Conservation (phyloP, 1,139 yeast species). For the Yamadazyma friedrichii region DNA sequence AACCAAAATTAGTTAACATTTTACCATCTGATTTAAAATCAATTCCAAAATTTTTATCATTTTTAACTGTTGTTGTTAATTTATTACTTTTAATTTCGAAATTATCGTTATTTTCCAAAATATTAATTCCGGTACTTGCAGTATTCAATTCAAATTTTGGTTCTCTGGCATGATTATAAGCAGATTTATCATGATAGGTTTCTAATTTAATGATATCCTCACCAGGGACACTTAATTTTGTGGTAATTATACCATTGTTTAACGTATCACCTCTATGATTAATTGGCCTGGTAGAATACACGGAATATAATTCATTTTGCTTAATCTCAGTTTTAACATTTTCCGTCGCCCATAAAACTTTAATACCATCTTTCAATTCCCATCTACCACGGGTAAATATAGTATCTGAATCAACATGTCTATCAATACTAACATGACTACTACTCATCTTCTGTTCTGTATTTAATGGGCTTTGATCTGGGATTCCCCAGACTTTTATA, state of each 20-base stretch:
- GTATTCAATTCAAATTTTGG: constrained; percentile 20
- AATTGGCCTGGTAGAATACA: constrained; percentile 23
- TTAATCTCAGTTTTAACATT: constrained; percentile 20
- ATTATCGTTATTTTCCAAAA: not conserved
- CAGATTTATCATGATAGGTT: constrained; percentile 27
- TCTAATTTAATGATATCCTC: constrained; percentile 27
- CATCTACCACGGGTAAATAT: constrained; percentile 28
- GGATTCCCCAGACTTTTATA: too few species aligned
- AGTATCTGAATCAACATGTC: constrained; percentile 25
- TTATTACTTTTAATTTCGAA: not conserved
- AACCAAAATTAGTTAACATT: constrained; percentile 27
- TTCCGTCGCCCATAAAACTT: constrained; percentile 32
- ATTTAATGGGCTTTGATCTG: not conserved
- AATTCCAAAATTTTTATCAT: constrained; percentile 18
- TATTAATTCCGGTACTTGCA: constrained; percentile 11
- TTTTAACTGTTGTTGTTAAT: constrained; percentile 1
- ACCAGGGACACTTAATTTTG: constrained; percentile 22
- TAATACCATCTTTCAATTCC: constrained; percentile 27
- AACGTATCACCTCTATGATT: constrained; percentile 28
- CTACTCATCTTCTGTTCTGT: constrained; percentile 9
- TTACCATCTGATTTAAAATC: constrained; percentile 18
- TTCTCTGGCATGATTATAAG: constrained; percentile 18
- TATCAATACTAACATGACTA: constrained; percentile 21
- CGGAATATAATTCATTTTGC: constrained; percentile 18
- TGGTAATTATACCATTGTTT: constrained; percentile 28